A percentile compares a stretch with the other conserved stretches of the same genome.
Conservation (phyloP, 2,329 filamentous ascomycete species). For the Cladosporium sp. region DNA sequence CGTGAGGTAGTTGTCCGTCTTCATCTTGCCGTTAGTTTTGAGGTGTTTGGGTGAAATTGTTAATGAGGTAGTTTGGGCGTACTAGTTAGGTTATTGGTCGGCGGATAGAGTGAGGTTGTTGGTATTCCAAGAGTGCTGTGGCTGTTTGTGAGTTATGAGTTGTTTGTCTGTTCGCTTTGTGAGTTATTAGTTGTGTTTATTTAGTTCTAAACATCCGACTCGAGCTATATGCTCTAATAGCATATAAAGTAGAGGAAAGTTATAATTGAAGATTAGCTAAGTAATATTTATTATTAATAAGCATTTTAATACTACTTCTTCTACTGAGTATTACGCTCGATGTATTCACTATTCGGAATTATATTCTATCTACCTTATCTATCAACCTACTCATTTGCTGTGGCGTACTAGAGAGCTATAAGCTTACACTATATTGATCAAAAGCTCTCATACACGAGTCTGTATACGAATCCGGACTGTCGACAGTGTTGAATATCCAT, state of each 20-base stretch:
- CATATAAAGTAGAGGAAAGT: constrained; percentile 6
- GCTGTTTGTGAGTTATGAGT: not conserved
- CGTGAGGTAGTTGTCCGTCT: constrained; percentile 51
- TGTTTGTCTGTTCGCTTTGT: not conserved
- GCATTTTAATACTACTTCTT: not conserved
- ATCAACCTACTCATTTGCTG: too few relatives aligned
- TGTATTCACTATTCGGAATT: not conserved
- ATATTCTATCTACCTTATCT: too few relatives aligned
- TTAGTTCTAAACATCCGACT: not conserved
- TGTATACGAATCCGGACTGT: not conserved
- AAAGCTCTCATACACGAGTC: not conserved
- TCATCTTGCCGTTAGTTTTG: constrained; percentile 36
- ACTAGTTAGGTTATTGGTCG: not conserved
- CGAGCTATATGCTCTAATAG: not conserved
- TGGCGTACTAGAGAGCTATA: too few relatives aligned
- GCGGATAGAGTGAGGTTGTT: not conserved
- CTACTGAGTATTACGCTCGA: not conserved
- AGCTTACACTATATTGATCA: not conserved
- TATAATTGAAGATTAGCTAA: not conserved
- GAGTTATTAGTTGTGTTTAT: not conserved
- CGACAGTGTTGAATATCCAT: too few relatives aligned
- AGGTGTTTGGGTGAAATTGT: not conserved
- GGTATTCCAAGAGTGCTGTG: not conserved
- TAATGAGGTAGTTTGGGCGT: not conserved
- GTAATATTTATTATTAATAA: not conserved